Evolutionary conservation across 2,329 filamentous ascomycete species (phyloP).

Genomic region (Fusarium camptoceras): DNA sequence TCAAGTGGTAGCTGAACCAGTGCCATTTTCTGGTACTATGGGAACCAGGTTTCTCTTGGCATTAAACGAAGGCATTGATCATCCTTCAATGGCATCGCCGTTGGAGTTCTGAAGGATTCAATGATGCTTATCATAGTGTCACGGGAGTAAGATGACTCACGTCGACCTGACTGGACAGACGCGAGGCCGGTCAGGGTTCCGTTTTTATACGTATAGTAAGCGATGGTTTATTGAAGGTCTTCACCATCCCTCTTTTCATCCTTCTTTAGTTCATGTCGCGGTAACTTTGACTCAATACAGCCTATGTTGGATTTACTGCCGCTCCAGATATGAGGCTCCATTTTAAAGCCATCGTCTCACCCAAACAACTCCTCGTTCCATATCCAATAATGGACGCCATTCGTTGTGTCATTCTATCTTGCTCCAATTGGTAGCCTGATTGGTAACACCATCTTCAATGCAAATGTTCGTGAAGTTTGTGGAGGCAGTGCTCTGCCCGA

Average conservation of each 20-base stretch:
- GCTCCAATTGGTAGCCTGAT: background rate
- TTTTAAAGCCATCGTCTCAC: background rate
- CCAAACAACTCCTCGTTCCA: fast-evolving
- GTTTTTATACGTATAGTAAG: background rate
- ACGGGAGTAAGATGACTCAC: background rate
- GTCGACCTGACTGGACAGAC: background rate
- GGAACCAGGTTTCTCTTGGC: fast-evolving
- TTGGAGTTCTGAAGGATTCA: background rate
- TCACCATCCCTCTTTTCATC: background rate
- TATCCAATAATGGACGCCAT: background rate
- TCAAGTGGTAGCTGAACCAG: background rate
- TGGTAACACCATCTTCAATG: background rate
- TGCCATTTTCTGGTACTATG: background rate
- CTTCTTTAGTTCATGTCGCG: background rate
- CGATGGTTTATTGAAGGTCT: fast-evolving
- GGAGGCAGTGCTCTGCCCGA: background rate
- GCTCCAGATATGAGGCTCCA: fast-evolving
- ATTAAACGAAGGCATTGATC: fast-evolving
- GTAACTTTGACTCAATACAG: background rate
- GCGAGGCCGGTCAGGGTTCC: background rate
- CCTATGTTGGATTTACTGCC: background rate
- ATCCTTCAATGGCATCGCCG: background rate
- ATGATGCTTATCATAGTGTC: background rate
- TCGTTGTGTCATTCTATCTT: background rate
- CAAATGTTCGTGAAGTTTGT: background rate